These are phyloP conservation scores for Serendipita sp. DNA, from an alignment of 768 basidiomycete genomes.

Conservation along the genomic window DNA sequence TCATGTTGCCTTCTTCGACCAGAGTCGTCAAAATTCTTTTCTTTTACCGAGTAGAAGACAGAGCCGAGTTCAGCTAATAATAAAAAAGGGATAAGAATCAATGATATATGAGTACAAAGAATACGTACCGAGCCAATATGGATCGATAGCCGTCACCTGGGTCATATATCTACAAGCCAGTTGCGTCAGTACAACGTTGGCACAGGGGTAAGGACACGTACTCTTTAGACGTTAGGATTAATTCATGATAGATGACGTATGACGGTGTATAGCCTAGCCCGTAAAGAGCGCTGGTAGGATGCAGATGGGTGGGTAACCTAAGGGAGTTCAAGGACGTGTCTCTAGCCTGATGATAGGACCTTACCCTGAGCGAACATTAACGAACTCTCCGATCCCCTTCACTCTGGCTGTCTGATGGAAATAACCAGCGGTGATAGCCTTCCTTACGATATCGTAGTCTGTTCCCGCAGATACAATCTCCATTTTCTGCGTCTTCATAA, in stretches of 20 bases:
- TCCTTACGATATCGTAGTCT: constrained; percentile 85
- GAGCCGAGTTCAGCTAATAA: constrained; percentile 75
- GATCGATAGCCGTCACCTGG: constrained; percentile 93
- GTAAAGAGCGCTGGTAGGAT: constrained; percentile 92
- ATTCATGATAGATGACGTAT: constrained; percentile 93
- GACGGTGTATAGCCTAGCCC: constrained; percentile 94
- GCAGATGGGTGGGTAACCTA: constrained; percentile 80
- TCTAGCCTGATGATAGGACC: constrained; percentile 6
- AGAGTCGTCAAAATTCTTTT: constrained; percentile 93
- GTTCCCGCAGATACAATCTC: constrained; percentile 81
- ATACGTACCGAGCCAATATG: constrained; percentile 83
- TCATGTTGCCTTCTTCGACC: constrained; percentile 55
- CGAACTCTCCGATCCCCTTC: constrained; percentile 98
- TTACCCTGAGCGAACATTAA: constrained; percentile 78
- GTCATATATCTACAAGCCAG: constrained; percentile 64
- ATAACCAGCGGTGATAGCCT: constrained; percentile 94
- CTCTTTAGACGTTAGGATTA: constrained; percentile 87
- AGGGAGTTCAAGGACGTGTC: not conserved
- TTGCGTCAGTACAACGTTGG: constrained; percentile 17
- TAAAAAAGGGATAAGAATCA: constrained; percentile 11
- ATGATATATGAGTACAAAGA: not conserved
- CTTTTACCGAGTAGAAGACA: constrained; percentile 94
- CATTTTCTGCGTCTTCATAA: constrained; percentile 99
- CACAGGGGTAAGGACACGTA: no score
- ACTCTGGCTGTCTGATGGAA: constrained; percentile 98